Conservation (phyloP, 257 asterid genomes). For the Primulina huaijiensis region DNA sequence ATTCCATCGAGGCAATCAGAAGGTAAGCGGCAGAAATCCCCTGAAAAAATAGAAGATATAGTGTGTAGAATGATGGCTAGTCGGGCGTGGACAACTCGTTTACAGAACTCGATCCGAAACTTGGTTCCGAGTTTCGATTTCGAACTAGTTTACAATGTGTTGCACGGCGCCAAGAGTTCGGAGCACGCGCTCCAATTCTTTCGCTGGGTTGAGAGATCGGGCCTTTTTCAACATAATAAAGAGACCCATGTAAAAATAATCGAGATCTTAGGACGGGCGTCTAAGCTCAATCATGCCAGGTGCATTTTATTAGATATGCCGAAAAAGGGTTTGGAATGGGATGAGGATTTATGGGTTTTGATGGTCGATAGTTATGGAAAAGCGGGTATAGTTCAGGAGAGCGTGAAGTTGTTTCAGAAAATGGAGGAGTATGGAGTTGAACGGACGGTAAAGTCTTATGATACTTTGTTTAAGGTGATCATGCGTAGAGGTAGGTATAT, state of each 20-base stretch:
- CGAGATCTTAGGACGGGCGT: slow-evolving; percentile 69
- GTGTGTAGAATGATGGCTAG: slow-evolving; percentile 84
- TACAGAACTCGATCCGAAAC: slow-evolving; percentile 75
- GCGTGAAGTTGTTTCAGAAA: slow-evolving; percentile 74
- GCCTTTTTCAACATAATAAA: slow-evolving; percentile 51
- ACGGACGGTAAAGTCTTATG: slow-evolving; percentile 58
- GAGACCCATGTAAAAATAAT: slow-evolving; percentile 75
- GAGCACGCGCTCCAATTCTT: slow-evolving; percentile 96
- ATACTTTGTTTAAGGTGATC: slow-evolving; percentile 72
- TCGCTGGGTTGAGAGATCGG: slow-evolving; percentile 87
- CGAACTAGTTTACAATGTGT: slow-evolving; percentile 75
- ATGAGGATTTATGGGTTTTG: slow-evolving; percentile 83
- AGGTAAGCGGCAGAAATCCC: slow-evolving; percentile 38
- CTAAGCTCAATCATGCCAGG: slow-evolving; percentile 81
- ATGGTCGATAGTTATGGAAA: slow-evolving; percentile 79
- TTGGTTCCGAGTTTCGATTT: slow-evolving; percentile 69
- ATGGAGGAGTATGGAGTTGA: slow-evolving; percentile 78
- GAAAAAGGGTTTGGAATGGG: slow-evolving; percentile 76
- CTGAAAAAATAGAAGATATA: slow-evolving; percentile 59
- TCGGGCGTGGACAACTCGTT: slow-evolving; percentile 90
- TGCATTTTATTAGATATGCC: slow-evolving; percentile 88
- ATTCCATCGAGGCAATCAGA: slow-evolving; percentile 28
- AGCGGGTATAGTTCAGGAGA: slow-evolving; percentile 92
- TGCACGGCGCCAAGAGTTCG: slow-evolving; percentile 58
- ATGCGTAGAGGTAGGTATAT: slow-evolving; percentile 68